Conservation (phyloP, 2,329 filamentous ascomycete genomes). For the Sclerotiophoma versabilis region DNA sequence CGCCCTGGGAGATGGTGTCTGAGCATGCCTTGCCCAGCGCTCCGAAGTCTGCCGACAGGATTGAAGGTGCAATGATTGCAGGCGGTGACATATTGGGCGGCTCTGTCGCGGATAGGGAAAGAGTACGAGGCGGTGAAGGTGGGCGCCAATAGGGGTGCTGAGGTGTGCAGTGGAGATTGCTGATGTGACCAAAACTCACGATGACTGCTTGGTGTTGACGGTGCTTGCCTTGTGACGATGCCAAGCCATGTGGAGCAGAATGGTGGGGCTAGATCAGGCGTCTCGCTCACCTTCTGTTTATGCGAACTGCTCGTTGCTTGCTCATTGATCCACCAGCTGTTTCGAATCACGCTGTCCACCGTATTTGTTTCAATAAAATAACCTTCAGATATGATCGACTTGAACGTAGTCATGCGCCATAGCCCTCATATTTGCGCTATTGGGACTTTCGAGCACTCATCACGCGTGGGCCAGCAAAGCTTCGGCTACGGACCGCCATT, state of each 20-base stretch:
- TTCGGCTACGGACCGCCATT: conserved; percentile 13
- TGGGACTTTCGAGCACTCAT: neutral
- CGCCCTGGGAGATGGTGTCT: conserved; percentile 82
- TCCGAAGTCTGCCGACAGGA: conserved; percentile 95
- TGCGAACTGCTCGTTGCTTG: conserved; percentile 21
- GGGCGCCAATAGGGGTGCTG: conserved; percentile 29
- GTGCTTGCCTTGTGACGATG: conserved; percentile 16
- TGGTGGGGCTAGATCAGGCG: conserved; percentile 15
- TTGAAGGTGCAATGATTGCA: conserved; percentile 97
- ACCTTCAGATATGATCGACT: neutral
- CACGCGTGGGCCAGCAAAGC: conserved; percentile 9
- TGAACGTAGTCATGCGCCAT: neutral
- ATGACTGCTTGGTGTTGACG: conserved; percentile 45
- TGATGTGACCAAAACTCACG: conserved; percentile 35
- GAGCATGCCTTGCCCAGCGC: conserved; percentile 85
- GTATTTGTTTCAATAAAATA: neutral
- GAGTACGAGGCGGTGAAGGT: conserved; percentile 5
- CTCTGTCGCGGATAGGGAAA: conserved; percentile 5
- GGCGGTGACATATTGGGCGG: conserved; percentile 76
- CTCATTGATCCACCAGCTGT: conserved; percentile 24
- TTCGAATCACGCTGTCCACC: conserved; percentile 14
- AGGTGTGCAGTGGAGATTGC: conserved; percentile 28
- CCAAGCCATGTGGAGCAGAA: conserved; percentile 11
- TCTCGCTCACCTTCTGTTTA: conserved; percentile 21
- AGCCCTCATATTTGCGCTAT: neutral